Percentiles rank a stretch among this genome's conserved stretches.
Evolutionary conservation across 139 green algal genomes (phyloP).

Genomic region (Monoraphidium neglectum): DNA sequence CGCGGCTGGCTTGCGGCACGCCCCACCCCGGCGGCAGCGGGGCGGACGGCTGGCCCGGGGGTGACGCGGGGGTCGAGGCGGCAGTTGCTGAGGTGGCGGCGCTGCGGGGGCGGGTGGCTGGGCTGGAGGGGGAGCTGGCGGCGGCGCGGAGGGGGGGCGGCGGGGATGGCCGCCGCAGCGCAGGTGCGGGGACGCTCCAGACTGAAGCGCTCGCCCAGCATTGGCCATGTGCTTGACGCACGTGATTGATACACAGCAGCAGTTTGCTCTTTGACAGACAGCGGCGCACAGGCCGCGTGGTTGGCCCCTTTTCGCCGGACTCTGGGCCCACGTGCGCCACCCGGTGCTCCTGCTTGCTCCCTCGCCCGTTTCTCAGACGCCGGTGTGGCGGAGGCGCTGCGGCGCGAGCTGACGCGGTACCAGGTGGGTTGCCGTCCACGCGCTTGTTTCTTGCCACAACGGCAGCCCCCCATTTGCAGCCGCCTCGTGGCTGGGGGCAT

Average conservation of each 20-base stretch:
- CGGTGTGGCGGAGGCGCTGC: constrained; percentile 35
- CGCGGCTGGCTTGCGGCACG: constrained; percentile 2
- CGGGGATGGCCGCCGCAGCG: neutral
- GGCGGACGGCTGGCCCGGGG: neutral
- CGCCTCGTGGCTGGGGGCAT: too few species aligned
- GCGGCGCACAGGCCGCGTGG: too few species aligned
- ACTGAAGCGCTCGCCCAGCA: too few species aligned
- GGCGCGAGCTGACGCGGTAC: constrained; percentile 41
- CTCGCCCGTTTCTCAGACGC: too few species aligned
- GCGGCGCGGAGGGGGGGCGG: neutral
- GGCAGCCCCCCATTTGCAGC: too few species aligned
- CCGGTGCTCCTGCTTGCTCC: too few species aligned
- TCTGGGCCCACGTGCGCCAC: too few species aligned
- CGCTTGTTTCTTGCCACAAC: too few species aligned
- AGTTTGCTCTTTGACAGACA: too few species aligned
- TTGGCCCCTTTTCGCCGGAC: too few species aligned
- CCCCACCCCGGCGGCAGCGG: constrained; percentile 10
- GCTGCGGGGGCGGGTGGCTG: constrained; percentile 39
- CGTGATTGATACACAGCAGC: too few species aligned
- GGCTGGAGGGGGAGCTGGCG: constrained; percentile 41
- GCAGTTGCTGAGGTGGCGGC: constrained; percentile 59
- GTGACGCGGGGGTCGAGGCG: constrained; percentile 2
- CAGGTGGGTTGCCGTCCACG: constrained; percentile 7
- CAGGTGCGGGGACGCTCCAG: constrained; percentile 7
- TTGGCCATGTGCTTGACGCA: too few species aligned